These are phyloP conservation scores for Butyriboletus pseudospeciosus DNA, from an alignment of 1,284 basidiomycete species.

Conservation along the genomic window DNA sequence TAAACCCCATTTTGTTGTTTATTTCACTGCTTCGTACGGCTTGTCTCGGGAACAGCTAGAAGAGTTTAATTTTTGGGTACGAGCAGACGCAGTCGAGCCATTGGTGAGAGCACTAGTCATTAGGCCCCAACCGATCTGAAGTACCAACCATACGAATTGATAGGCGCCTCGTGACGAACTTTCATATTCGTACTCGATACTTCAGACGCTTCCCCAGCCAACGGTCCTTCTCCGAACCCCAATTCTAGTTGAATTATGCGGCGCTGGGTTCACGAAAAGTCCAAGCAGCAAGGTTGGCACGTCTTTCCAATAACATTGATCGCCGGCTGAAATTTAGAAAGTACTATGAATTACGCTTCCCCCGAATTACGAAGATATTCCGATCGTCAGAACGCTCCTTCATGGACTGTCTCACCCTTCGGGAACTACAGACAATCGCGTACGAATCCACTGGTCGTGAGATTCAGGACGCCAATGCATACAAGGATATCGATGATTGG, in stretches of 20 bases:
- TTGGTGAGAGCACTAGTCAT: slow-evolving; percentile 13
- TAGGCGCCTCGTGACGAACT: slow-evolving; percentile 29
- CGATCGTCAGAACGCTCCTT: slow-evolving; percentile 59
- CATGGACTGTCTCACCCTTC: slow-evolving; percentile 48
- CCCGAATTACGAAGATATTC: slow-evolving; percentile 67
- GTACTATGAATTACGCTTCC: slow-evolving; percentile 81
- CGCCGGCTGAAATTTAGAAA: slow-evolving; percentile 29
- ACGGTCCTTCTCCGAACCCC: slow-evolving; percentile 58
- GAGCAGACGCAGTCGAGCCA: slow-evolving; percentile 39
- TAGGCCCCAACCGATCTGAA: neutral
- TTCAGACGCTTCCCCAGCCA: slow-evolving; percentile 49
- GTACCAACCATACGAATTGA: slow-evolving; percentile 11
- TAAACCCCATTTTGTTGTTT: slow-evolving; percentile 62
- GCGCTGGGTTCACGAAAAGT: slow-evolving; percentile 76
- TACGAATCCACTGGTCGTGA: slow-evolving; percentile 50
- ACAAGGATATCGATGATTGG: slow-evolving; percentile 39
- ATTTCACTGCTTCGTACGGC: slow-evolving; percentile 75
- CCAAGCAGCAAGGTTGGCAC: slow-evolving; percentile 49
- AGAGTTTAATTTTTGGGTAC: slow-evolving; percentile 62
- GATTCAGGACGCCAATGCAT: slow-evolving; percentile 23
- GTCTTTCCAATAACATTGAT: neutral
- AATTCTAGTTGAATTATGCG: slow-evolving; percentile 68
- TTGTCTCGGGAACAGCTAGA: slow-evolving; percentile 62
- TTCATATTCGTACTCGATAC: slow-evolving; percentile 53
- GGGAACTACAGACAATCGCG: slow-evolving; percentile 50